Base-by-base conservation (phyloP, 352 stramenopile species). In the Blastocystis sp. region DNA sequence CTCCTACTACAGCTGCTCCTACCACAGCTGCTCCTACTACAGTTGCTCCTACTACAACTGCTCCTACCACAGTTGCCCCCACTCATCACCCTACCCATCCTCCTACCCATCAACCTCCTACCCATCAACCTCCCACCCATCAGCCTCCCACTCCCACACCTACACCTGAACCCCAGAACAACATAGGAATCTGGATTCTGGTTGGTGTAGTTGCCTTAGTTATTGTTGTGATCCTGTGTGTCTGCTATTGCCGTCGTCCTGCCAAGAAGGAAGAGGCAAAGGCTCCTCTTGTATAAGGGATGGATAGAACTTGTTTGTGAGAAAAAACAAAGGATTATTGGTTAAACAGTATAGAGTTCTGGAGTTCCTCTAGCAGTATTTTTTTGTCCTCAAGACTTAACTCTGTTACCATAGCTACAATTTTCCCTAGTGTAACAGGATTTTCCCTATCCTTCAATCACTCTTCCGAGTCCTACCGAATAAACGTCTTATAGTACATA, bases 401-500 rank as follows among this genome's bases (percentile, higher is more conserved):
- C 3, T 23, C 50, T 11, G 73, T 39, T 34, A 84, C 62, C 26
- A 84, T 68, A 11, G 29, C 20, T 34, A 84, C 34, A 8, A 84
- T 55, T n/a, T 84, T 53, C 13, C 34, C 50, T 39, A 84, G 43
- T n/a, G 15, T 64, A 15, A 41, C 70, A 26, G 70, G 43, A 39
- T 64, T 80, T 53, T 80, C 70, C 23, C 50, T 80, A 64, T 39
- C 9, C 6, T 11, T 80, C 34, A 75, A 8, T n/a, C 39, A 55
- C 11, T 9, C 26, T 26, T 4, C 37, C 43, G n/a, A 41, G 39
- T 0, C 18, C 43, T 45, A 88, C 61, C 92, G 92, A 82, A 98
- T 97, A 92, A 98, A 98, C 47, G 95, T 98, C 91, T 96, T 97
- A 92, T 98, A 98, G 92, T 98, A 98, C 55, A 98, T 95, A 68